Conservation (phyloP, 768 basidiomycete genomes). For the Termitomyces sp. region DNA sequence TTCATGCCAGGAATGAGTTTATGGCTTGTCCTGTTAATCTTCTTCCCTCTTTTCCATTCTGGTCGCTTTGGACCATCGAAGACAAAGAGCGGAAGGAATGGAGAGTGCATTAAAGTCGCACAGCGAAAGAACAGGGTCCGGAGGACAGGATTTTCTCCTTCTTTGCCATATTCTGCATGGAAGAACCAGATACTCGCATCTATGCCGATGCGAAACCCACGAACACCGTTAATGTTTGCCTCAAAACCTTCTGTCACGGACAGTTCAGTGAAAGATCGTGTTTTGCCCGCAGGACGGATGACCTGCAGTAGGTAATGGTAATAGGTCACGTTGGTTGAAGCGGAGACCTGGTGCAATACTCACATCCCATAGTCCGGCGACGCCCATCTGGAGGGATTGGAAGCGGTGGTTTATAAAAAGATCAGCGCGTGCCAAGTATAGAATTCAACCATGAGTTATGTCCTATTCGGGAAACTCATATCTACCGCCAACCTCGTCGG, state of each 20-base stretch:
- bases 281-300: constrained; percentile 63
- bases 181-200: constrained; percentile 87
- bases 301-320: constrained; percentile 32
- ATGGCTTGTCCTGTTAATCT: constrained; percentile 53
- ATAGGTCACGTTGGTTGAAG: constrained; percentile 6
- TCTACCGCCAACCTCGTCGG: too few species aligned
- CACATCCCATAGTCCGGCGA: constrained; percentile 40
- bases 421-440: background rate
- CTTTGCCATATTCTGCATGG: constrained; percentile 66
- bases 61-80: constrained; percentile 90
- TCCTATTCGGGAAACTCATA: too few species aligned
- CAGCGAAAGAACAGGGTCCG: constrained; percentile 84
- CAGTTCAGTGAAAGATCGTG: constrained; percentile 72
- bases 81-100: constrained; percentile 85
- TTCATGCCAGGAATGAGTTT: constrained; percentile 76
- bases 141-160: constrained; percentile 85
- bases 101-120: constrained; percentile 67
- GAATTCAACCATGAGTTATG: too few species aligned
- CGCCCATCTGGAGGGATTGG: constrained; percentile 22
- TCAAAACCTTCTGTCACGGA: constrained; percentile 73
- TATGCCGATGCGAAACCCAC: constrained; percentile 81
- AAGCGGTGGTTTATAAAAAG: background rate
- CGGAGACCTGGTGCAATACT: constrained; percentile 6
- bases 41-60: constrained; percentile 72
- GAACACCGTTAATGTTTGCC: constrained; percentile 52